These are phyloP conservation scores for Parsonsia alboflavescens DNA, from an alignment of 257 asterid species.

Conservation along the genomic window DNA sequence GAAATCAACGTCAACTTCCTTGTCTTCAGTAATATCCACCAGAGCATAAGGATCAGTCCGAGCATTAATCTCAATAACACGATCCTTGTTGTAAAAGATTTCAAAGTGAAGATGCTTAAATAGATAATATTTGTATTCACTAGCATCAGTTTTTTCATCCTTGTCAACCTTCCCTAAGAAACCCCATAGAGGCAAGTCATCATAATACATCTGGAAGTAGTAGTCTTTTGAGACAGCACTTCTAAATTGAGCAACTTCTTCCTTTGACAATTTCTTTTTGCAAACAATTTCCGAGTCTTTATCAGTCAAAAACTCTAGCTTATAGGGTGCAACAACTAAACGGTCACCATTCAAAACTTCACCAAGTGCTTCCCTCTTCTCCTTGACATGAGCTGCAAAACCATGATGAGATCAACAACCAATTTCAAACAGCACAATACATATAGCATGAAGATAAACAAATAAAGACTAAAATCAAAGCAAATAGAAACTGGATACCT, in stretches of 20 bases:
- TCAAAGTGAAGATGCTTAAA: constrained; percentile 43
- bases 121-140: constrained; percentile 30
- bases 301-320: constrained; percentile 28
- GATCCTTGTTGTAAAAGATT: constrained; percentile 32
- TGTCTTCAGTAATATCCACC: constrained; percentile 38
- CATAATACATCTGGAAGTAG: constrained; percentile 43
- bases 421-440: background rate
- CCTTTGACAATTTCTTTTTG: constrained; percentile 30
- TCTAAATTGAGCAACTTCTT: constrained; percentile 32
- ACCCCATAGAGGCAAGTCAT: constrained; percentile 40
- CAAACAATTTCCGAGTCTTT: constrained; percentile 38
- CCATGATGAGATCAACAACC: background rate
- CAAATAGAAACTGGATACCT: constrained; percentile 20
- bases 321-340: constrained; percentile 37
- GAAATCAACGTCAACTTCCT: constrained; percentile 34
- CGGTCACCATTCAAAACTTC: constrained; percentile 46
- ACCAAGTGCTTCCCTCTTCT: constrained; percentile 41
- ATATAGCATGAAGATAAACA: background rate
- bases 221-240: constrained; percentile 35
- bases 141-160: constrained; percentile 29
- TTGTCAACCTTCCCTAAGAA: constrained; percentile 40
- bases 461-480: background rate
- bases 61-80: constrained; percentile 36
- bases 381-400: constrained; percentile 29
- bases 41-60: constrained; percentile 34